phyloP scores from a whole-genome alignment of 306 rosid species.

The Amphicarpaea edgeworthii region DNA sequence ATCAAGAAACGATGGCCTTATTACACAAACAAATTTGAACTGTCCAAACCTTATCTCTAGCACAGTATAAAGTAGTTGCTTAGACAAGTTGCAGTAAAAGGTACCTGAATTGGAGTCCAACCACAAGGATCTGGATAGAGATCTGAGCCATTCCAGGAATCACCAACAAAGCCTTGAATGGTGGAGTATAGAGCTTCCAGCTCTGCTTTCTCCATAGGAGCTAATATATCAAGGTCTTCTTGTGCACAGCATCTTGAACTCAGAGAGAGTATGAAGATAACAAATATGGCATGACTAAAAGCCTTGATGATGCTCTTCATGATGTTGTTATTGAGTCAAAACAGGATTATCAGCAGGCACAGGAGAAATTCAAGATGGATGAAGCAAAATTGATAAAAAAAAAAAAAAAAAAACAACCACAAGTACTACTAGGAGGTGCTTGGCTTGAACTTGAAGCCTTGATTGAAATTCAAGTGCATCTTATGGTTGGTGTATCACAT shows the following conservation, averaged over 20 bases:
- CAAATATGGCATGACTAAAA: conserved; percentile 36
- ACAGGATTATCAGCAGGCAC: conserved; percentile 17
- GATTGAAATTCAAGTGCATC: conserved; percentile 35
- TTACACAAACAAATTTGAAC: conserved; percentile 26
- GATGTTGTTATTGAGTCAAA: conserved; percentile 38
- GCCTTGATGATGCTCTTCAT: conserved; percentile 49
- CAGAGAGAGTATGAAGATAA: conserved; percentile 49
- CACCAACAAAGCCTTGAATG: conserved; percentile 94
- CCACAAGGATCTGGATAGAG: conserved; percentile 99
- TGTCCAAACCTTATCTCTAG: conserved; percentile 16
- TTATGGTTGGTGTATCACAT: conserved; percentile 32
- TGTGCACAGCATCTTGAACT: conserved; percentile 60
- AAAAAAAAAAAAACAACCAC: background rate
- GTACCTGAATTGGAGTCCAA: conserved; percentile 96
- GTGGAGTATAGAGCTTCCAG: conserved; percentile 72
- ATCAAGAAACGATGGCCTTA: background rate
- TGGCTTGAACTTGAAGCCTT: conserved; percentile 36
- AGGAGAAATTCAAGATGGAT: conserved; percentile 23
- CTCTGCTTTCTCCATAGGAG: conserved; percentile 89
- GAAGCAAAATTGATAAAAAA: conserved; percentile 25
- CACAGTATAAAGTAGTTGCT: conserved; percentile 35
- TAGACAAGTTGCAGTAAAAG: conserved; percentile 18
- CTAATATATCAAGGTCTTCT: conserved; percentile 48
- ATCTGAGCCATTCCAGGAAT: conserved; percentile 95
- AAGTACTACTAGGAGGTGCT: conserved; percentile 27